phyloP scores from a whole-genome alignment of 805 yeast genomes.

The Suhomyces sp. region DNA sequence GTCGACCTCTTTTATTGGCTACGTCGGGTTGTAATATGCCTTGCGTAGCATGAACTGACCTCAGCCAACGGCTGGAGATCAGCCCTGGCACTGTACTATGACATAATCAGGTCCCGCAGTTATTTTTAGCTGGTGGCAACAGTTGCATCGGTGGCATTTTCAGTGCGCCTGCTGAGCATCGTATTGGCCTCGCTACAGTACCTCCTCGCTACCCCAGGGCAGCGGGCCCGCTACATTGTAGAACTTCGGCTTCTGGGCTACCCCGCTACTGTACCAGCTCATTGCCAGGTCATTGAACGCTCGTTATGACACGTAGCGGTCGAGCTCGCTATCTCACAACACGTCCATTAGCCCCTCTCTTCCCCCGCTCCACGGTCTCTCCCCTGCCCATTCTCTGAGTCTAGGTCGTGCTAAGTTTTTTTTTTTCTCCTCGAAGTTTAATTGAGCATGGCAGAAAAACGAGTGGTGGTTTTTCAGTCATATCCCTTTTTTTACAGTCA shows the following conservation, averaged over 20 bases:
- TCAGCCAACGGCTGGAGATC: not conserved
- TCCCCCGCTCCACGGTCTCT: not conserved
- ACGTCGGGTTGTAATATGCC: not conserved
- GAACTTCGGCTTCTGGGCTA: not conserved
- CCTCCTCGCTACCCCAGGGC: not conserved
- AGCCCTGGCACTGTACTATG: not conserved
- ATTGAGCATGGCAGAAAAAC: not conserved
- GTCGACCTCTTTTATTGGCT: not conserved
- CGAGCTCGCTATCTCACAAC: not conserved
- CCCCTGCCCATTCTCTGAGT: not conserved
- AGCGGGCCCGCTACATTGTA: not conserved
- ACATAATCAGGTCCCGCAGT: conserved; percentile 1
- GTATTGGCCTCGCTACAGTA: not conserved
- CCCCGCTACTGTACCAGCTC: not conserved
- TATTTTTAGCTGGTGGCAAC: not conserved
- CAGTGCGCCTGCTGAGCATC: not conserved
- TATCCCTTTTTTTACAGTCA: conserved; percentile 1
- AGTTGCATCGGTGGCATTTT: not conserved
- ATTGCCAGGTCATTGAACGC: not conserved
- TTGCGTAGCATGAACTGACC: not conserved
- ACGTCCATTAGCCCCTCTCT: not conserved
- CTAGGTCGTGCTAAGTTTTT: not conserved
- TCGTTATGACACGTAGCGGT: not conserved
- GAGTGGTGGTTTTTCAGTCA: not conserved
- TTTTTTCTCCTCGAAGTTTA: not conserved